Percentiles rank a stretch among this genome's conserved stretches.
phyloP scores from a whole-genome alignment of 106 monocot species.

The Apostasia shenzhenica region DNA sequence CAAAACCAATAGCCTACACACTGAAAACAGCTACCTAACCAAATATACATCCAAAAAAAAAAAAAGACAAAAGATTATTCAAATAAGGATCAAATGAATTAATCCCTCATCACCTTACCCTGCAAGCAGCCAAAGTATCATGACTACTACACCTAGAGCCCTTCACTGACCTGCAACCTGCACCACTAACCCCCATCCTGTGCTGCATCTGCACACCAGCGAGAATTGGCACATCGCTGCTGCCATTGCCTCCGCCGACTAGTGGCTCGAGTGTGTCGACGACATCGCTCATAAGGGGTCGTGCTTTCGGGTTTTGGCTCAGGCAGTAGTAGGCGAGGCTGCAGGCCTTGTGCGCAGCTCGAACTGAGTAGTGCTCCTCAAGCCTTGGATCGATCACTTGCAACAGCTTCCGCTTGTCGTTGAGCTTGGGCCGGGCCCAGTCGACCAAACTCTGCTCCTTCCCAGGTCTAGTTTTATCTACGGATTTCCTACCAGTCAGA shows the following conservation, averaged over 20 bases:
- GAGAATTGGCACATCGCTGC: constrained; percentile 15
- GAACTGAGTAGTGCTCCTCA: constrained; percentile 52
- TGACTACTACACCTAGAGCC: constrained; percentile 26
- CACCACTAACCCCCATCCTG: constrained; percentile 16
- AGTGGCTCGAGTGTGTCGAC: constrained; percentile 81
- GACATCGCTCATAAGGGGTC: constrained; percentile 82
- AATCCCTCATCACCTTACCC: constrained; percentile 36
- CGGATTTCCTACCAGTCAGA: constrained; percentile 60
- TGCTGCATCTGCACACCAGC: constrained; percentile 16
- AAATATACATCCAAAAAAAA: background rate
- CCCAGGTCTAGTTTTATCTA: constrained; percentile 72
- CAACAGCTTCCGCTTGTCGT: constrained; percentile 61
- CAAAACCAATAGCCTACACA: background rate
- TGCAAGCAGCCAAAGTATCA: constrained; percentile 31
- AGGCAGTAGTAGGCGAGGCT: constrained; percentile 75
- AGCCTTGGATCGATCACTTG: constrained; percentile 68
- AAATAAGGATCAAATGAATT: background rate
- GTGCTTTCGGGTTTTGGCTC: constrained; percentile 77
- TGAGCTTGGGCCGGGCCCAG: constrained; percentile 81
- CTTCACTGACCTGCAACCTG: constrained; percentile 31
- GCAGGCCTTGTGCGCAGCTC: constrained; percentile 82
- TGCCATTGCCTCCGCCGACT: constrained; percentile 11
- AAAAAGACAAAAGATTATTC: background rate
- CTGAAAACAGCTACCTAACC: background rate
- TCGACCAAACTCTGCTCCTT: constrained; percentile 81